Conservation (phyloP, 495 filamentous ascomycete species). For the Aspergillus biplanus region DNA sequence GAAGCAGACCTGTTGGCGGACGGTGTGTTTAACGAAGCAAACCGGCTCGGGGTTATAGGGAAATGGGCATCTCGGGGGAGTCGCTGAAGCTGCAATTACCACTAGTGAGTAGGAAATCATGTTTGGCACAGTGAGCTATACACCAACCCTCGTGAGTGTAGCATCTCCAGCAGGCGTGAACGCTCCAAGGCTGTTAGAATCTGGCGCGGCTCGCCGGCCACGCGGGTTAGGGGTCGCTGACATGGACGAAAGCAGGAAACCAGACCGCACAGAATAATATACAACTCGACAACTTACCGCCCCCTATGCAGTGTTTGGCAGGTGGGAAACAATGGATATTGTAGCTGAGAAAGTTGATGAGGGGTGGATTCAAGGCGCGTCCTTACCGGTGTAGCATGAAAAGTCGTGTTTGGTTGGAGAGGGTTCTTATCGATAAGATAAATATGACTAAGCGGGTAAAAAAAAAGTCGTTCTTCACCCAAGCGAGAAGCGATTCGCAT, state of each 20-base stretch:
- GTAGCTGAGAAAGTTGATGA: background rate
- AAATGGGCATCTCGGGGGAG: conserved; percentile 40
- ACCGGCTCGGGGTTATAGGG: conserved; percentile 46
- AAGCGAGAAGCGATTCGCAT: background rate
- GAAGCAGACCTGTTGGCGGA: conserved; percentile 41
- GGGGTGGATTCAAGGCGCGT: conserved; percentile 23
- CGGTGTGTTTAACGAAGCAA: conserved; percentile 37
- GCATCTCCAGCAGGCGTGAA: conserved; percentile 39
- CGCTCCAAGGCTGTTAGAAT: conserved; percentile 26
- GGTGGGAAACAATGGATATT: background rate
- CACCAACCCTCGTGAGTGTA: conserved; percentile 38
- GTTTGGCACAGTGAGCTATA: background rate
- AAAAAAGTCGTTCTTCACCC: conserved; percentile 17
- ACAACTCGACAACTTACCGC: background rate
- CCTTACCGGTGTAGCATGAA: conserved; percentile 26
- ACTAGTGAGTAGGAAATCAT: conserved; percentile 4
- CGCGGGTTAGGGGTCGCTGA: conserved; percentile 44
- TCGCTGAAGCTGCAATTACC: conserved; percentile 38
- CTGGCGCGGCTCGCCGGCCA: conserved; percentile 36
- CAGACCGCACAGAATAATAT: background rate
- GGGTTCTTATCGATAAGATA: conserved; percentile 41
- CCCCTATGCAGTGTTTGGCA: background rate
- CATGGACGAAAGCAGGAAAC: conserved; percentile 25
- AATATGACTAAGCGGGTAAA: conserved; percentile 34
- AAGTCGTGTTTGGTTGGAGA: conserved; percentile 27